Conservation (phyloP, 495 filamentous ascomycete genomes). For the Tetracladium marchalianum region DNA sequence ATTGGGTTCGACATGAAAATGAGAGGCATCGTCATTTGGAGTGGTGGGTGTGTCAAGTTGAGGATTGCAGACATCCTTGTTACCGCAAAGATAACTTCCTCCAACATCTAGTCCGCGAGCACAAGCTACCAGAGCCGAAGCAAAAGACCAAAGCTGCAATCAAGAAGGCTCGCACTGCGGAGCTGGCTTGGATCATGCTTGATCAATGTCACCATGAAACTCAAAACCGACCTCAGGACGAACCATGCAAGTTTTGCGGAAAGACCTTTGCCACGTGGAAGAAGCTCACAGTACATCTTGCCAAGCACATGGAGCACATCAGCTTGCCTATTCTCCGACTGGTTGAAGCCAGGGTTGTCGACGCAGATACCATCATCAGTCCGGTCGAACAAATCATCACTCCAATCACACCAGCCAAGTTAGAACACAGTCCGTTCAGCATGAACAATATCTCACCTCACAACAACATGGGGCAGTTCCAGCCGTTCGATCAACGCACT, state of each 20-base stretch:
- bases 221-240: conserved; percentile 52
- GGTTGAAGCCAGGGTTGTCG: conserved; percentile 48
- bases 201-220: conserved; percentile 72
- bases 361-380: conserved; percentile 52
- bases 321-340: conserved; percentile 76
- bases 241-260: conserved; percentile 86
- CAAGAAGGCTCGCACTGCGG: conserved; percentile 39
- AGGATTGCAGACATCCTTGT: conserved; percentile 76
- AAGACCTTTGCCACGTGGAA: conserved; percentile 80
- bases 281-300: conserved; percentile 86
- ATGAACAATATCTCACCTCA: conserved; percentile 15
- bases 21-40: conserved; percentile 88
- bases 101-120: conserved; percentile 89
- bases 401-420: conserved; percentile 16
- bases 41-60: conserved; percentile 80
- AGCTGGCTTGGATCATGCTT: conserved; percentile 63
- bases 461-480: conserved; percentile 4
- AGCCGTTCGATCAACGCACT: conserved; percentile 3
- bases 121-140: conserved; percentile 77
- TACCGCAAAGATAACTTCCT: conserved; percentile 93
- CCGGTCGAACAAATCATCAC: conserved; percentile 42
- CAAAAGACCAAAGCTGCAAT: conserved; percentile 48
- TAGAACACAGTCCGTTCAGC: conserved; percentile 15
- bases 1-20: conserved; percentile 95
- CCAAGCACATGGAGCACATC: conserved; percentile 95